phyloP scores from a whole-genome alignment of 1,284 basidiomycete genomes.

The Mycosarcoma mackinlayi region DNA sequence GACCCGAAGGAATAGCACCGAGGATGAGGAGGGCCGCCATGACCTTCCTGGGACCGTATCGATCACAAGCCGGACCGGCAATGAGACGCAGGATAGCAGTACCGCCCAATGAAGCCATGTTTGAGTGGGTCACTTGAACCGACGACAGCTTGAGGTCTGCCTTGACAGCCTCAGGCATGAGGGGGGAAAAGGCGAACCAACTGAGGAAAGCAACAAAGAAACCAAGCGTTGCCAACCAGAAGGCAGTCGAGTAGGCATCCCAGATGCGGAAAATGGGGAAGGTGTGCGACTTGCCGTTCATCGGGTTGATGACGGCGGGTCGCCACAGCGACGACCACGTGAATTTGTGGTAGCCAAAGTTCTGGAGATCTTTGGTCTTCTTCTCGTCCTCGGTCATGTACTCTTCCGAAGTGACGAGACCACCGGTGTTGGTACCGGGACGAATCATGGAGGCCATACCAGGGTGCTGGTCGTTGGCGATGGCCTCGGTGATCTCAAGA shows the following conservation, averaged over 20 bases:
- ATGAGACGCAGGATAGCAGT: slow-evolving; percentile 72
- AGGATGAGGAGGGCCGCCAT: slow-evolving; percentile 75
- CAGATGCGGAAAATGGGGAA: slow-evolving; percentile 73
- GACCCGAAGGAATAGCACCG: slow-evolving; percentile 76
- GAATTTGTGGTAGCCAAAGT: slow-evolving; percentile 55
- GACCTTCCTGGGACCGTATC: slow-evolving; percentile 73
- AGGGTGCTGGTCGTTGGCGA: slow-evolving; percentile 20
- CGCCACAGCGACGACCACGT: slow-evolving; percentile 63
- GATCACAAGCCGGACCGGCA: slow-evolving; percentile 75
- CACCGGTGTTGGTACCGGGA: slow-evolving; percentile 48
- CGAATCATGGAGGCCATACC: slow-evolving; percentile 44
- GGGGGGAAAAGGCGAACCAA: slow-evolving; percentile 77
- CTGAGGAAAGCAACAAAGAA: slow-evolving; percentile 72
- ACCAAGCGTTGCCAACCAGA: slow-evolving; percentile 70
- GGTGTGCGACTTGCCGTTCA: slow-evolving; percentile 74
- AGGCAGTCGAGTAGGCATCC: slow-evolving; percentile 73
- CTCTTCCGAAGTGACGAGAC: slow-evolving; percentile 48
- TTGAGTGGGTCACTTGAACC: slow-evolving; percentile 73
- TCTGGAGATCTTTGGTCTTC: slow-evolving; percentile 31
- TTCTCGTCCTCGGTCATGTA: slow-evolving; percentile 57
- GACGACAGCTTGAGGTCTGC: slow-evolving; percentile 73
- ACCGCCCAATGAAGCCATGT: slow-evolving; percentile 74
- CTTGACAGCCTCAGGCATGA: slow-evolving; percentile 75
- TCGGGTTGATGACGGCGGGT: slow-evolving; percentile 71
- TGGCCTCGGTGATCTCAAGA: slow-evolving; percentile 43